Evolutionary conservation across 208 protist species (phyloP), one percentile per base, ranked within the genome.

Genomic region (Phytomonas francai): DNA sequence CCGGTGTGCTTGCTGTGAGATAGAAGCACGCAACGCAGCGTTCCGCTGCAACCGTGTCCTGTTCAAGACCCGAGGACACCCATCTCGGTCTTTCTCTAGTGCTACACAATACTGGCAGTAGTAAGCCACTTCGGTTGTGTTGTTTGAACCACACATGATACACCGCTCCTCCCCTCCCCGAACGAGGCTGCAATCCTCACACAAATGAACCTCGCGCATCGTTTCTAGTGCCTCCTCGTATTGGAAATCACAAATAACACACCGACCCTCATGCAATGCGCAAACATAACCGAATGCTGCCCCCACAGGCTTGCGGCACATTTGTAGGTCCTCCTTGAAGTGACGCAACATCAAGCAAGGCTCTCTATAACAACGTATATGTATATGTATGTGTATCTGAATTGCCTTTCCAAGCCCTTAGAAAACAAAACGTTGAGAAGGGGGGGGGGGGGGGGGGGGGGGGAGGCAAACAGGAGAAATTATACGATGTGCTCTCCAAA

Each of bases 61-160:
- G 73, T 93, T 93, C 39, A 94, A 36, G 54, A 93, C 85, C 25
- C 85, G 81, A 30, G 91, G 91, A 64, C 91, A 97, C 27, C 91
- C 91, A 59, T 97, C 91, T 7, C 87, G 51, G 72, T 97, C 88
- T 73, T 94, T 94, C 67, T 93, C 91, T n/a, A 95, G 77, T 31
- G 81, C 79, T 2, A 87, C 81, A 57, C 91, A 97, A 66, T 92
- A 91, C 0, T 78, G 71, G 67, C 91, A 97, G 73, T 97, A 97
- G 73, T 92, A 97, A n/a, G 91, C 91, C 27, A 90, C 73, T 51
- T 92, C 86, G 3, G 80, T 81, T 31, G 84, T 76, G 16, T 70
- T 68, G 6, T 36, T 71, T 25, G 74, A 73, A 61, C 84, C 82
- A 72, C 91, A 97, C 82, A 95, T 89, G 58, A 97, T 79, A 74